These are phyloP conservation scores for Ophiorrhiza pumila DNA, from an alignment of 257 asterid genomes.

Conservation along the genomic window DNA sequence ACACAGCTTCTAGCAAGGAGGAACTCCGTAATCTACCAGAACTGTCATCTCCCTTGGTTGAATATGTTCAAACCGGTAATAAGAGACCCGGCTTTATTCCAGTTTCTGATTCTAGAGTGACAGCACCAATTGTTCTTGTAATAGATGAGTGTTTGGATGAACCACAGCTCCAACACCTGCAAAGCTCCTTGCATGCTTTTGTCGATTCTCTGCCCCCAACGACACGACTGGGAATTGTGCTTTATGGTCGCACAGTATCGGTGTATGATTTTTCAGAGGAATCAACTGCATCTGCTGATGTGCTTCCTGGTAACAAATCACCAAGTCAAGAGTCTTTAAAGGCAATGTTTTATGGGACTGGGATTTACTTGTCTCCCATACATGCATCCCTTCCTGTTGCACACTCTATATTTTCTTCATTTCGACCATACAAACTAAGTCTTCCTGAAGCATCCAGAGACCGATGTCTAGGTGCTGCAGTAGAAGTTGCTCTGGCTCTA, in stretches of 20 bases:
- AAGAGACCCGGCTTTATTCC: conserved; percentile 80
- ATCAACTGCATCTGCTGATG: conserved; percentile 82
- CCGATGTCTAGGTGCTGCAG: conserved; percentile 92
- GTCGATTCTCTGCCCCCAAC: conserved; percentile 84
- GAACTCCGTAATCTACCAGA: conserved; percentile 79
- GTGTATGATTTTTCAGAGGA: conserved; percentile 94
- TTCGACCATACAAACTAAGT: conserved; percentile 64
- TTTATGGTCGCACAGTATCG: conserved; percentile 81
- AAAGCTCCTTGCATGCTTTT: conserved; percentile 95
- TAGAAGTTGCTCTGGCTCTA: conserved; percentile 83
- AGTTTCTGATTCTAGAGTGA: conserved; percentile 70
- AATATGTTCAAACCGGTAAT: conserved; percentile 69
- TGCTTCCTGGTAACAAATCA: conserved; percentile 69
- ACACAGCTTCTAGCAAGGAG: conserved; percentile 74
- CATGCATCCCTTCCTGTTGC: conserved; percentile 90
- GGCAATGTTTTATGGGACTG: conserved; percentile 83
- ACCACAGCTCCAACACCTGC: conserved; percentile 84
- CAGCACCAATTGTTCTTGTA: conserved; percentile 80
- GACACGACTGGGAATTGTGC: conserved; percentile 78
- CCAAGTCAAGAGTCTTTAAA: conserved; percentile 77
- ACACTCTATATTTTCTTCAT: conserved; percentile 76
- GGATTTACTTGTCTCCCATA: conserved; percentile 76
- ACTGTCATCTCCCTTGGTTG: conserved; percentile 69
- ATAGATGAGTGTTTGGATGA: conserved; percentile 95
- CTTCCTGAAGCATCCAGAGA: conserved; percentile 83